Evolutionary conservation across 345 rosid genomes (phyloP), one percentile per base, ranked within the genome.

Genomic region (Zanthoxylum bungeanum): DNA sequence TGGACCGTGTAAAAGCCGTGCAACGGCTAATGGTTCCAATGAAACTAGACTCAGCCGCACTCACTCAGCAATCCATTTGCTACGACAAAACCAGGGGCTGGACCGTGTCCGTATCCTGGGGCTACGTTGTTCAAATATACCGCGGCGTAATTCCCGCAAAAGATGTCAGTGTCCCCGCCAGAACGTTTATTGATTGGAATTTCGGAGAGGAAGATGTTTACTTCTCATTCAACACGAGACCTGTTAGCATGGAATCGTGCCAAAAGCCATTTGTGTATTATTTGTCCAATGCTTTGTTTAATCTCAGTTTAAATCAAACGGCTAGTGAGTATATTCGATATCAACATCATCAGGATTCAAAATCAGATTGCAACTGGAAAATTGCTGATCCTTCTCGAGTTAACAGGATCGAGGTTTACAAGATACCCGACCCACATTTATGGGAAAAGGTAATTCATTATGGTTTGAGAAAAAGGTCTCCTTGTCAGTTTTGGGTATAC

Each of bases 101-200:
- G 98, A 90, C 93, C 0, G 72, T 90, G 24, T 90, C 97, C 0
- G 86, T 91, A 11, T 85, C 96, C 0, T 91, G 98, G 98, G 96
- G 98, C n/a, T 90, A 82, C 58, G 76, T 88, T 1, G 88, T 90
- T 28, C 93, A 88, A 30, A 76, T 94, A 8, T 66, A 46, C 28
- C 83, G 88, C 0, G 92, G 89, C 28, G 81, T 84, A 30, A 5
- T 85, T 51, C 27, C 79, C 4, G 88, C 88, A 0, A 78, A 88
- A 42, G 88, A 86, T 62, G 73, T 93, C 58, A 84, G 79, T 52
- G 68, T 75, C n/a, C 94, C 96, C 0, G 73, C 76, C 0, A 76
- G 87, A 36, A 94, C 98, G 0, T 90, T 90, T 69, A 57, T 84
- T 10, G 82, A 82, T 19, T 94, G 97, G 97, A 79, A 86, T 34